Base-by-base conservation (phyloP, 106 monocot genomes). In the Dendrobium catenatum region DNA sequence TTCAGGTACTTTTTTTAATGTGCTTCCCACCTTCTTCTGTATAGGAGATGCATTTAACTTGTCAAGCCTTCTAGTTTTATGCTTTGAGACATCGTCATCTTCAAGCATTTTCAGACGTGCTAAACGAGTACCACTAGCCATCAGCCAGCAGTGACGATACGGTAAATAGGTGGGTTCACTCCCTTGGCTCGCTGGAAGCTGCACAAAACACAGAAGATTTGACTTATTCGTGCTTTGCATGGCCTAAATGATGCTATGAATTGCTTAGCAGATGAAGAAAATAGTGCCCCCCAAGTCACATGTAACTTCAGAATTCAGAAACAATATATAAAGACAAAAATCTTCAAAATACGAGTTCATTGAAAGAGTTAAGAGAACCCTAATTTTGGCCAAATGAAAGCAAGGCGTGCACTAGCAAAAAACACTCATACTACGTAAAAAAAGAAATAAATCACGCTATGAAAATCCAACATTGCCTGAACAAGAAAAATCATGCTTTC, bases 71-170 rank as follows among this genome's bases (percentile, higher is more conserved):
- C 46, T 76, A 27, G 24, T 49, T 49, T 47, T 76, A 46, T 11
- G n/a, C 20, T 76, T 46, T 18, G 76, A 49, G 9, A 13, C 9
- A 27, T 9, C 4, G 11, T 26, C 76, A 49, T 46, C 48, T 42
- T 76, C 76, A 42, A 49, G 48, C 22, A 48, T 49, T 24, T 76
- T 76, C 10, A 49, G n/a, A 9, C 76, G 48, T 76, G 46, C 48
- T 48, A 49, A 46, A 27, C 76, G 76, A 49, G 76, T 76, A 27
- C 76, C 76, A 27, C 48, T 76, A 49, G 76, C 76, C 76, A 76
- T 76, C 37, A 26, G 22, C 48, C 24, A 3, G 2, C 1, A 46
- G 15, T n/a, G 75, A 75, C 9, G 46, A n/a, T 11, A 40, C 9
- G 68, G 24, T n/a, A 10, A 41, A 37, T 20, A 8, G 5, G 22